Evolutionary conservation across 73 alveolate genomes (phyloP).

Genomic region (Stentor coeruleus): DNA sequence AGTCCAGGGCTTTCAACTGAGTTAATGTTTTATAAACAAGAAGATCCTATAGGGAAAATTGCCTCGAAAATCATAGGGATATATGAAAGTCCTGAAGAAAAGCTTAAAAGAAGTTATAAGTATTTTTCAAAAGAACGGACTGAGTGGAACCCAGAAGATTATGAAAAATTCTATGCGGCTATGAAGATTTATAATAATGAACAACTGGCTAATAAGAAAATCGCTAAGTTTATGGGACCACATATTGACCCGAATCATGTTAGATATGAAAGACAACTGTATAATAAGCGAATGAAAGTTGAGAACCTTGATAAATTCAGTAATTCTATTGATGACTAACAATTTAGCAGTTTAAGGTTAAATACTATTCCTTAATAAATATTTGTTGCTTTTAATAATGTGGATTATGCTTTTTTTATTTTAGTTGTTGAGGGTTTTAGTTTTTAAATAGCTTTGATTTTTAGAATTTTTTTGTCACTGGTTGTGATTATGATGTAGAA

Average conservation of each 20-base stretch:
- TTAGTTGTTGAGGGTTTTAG: too few relatives aligned
- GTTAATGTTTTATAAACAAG: background rate
- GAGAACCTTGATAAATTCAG: background rate
- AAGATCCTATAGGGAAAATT: background rate
- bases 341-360: too few relatives aligned
- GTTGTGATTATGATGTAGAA: too few relatives aligned
- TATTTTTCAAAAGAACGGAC: constrained; percentile 24
- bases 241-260: constrained; percentile 43
- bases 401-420: too few relatives aligned
- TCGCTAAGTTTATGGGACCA: constrained; percentile 53
- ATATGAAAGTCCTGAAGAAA: constrained; percentile 23
- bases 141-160: constrained; percentile 45
- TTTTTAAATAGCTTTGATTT: too few relatives aligned
- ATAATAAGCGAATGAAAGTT: constrained; percentile 1
- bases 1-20: background rate
- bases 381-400: too few relatives aligned
- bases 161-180: constrained; percentile 41
- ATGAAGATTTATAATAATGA: constrained; percentile 33
- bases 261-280: constrained; percentile 15
- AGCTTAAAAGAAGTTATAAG: constrained; percentile 19
- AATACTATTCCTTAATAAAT: too few relatives aligned
- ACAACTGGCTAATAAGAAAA: constrained; percentile 42
- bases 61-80: background rate
- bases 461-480: too few relatives aligned
- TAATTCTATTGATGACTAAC: background rate